These are phyloP conservation scores for Mycena sanguinolenta DNA, from an alignment of 768 basidiomycete genomes.

Conservation along the genomic window DNA sequence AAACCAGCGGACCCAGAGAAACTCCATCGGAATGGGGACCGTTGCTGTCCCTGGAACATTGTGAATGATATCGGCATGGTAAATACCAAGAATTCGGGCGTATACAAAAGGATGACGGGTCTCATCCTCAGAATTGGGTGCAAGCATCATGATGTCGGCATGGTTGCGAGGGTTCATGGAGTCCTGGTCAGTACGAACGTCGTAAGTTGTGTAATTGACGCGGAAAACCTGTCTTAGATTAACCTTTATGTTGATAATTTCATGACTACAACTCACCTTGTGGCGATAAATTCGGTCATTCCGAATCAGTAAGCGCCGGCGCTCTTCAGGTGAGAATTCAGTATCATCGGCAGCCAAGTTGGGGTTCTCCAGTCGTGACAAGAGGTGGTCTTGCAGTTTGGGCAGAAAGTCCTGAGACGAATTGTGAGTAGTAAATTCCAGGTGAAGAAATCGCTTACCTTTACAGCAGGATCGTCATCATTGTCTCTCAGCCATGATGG, in stretches of 20 bases:
- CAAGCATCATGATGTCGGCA: conserved; percentile 46
- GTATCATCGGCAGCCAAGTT: conserved; percentile 32
- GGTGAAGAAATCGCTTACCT: background rate
- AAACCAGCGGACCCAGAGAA: conserved; percentile 18
- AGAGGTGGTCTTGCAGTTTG: conserved; percentile 46
- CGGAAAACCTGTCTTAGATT: conserved; percentile 33
- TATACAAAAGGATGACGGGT: background rate
- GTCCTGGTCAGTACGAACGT: conserved; percentile 48
- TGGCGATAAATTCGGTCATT: conserved; percentile 47
- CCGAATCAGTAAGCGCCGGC: conserved; percentile 29
- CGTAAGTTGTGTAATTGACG: conserved; percentile 59
- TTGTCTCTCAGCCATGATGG: background rate
- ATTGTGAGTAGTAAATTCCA: background rate
- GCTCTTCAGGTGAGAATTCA: conserved; percentile 33
- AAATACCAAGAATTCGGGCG: background rate
- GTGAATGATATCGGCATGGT: conserved; percentile 5
- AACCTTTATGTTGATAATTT: background rate
- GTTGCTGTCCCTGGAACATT: background rate
- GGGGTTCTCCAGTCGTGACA: conserved; percentile 40
- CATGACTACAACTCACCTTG: conserved; percentile 35
- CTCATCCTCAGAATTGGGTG: background rate
- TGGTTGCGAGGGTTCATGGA: conserved; percentile 48
- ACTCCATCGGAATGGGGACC: background rate
- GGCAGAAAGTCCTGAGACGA: conserved; percentile 40
- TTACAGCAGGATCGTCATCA: background rate